phyloP scores from a whole-genome alignment of 495 filamentous ascomycete genomes.

The Hypoxylon cercidicola region DNA sequence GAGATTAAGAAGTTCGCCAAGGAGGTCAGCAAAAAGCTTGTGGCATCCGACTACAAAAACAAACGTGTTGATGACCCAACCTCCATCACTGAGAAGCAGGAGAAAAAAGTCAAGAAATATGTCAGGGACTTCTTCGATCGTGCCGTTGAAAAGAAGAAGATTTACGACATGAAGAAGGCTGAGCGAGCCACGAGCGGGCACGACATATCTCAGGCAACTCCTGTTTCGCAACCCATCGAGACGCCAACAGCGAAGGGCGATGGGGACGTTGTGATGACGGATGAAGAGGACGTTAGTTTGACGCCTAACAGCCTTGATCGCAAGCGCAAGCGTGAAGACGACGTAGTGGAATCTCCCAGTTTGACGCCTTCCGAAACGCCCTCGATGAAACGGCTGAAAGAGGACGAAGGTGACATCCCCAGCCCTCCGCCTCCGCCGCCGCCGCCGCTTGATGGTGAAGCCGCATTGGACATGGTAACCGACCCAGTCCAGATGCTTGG shows the following conservation, averaged over 20 bases:
- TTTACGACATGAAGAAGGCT: constrained; percentile 72
- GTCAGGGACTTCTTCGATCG: constrained; percentile 88
- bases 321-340: constrained; percentile 72
- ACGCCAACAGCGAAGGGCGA: constrained; percentile 45
- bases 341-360: constrained; percentile 45
- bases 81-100: constrained; percentile 79
- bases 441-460: constrained; percentile 51
- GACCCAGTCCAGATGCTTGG: constrained; percentile 53
- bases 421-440: constrained; percentile 53
- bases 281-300: constrained; percentile 61
- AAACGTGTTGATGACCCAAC: constrained; percentile 83
- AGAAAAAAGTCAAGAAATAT: constrained; percentile 80
- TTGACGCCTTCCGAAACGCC: constrained; percentile 56
- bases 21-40: constrained; percentile 87
- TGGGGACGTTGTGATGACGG: constrained; percentile 65
- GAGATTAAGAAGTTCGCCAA: constrained; percentile 89
- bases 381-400: constrained; percentile 61
- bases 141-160: constrained; percentile 77
- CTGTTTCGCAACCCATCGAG: constrained; percentile 43
- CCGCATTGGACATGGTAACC: constrained; percentile 42
- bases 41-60: constrained; percentile 89
- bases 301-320: constrained; percentile 54
- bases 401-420: constrained; percentile 50
- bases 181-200: constrained; percentile 52
- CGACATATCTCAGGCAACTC: constrained; percentile 33